These are phyloP conservation scores for Schizophyllum commune DNA, from an alignment of 1,284 basidiomycete species.

Conservation along the genomic window DNA sequence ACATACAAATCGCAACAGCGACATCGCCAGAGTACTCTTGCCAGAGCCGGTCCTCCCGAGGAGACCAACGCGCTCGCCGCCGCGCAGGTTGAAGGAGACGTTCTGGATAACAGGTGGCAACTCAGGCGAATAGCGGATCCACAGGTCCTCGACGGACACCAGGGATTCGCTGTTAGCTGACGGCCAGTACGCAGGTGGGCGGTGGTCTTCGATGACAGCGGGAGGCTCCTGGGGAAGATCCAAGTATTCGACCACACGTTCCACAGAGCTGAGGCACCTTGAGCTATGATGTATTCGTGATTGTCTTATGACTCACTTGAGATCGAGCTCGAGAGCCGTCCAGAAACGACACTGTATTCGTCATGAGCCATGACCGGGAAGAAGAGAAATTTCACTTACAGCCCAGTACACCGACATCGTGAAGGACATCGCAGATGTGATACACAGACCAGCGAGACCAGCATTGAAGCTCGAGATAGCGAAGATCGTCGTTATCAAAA, in stretches of 20 bases:
- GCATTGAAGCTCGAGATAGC: slow-evolving; percentile 47
- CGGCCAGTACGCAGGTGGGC: slow-evolving; percentile 72
- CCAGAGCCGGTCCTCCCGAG: slow-evolving; percentile 72
- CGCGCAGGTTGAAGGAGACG: slow-evolving; percentile 58
- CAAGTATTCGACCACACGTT: slow-evolving; percentile 74
- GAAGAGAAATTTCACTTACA: slow-evolving; percentile 11
- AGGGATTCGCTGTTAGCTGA: slow-evolving; percentile 37
- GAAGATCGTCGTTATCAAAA: slow-evolving; percentile 60
- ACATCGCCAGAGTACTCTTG: slow-evolving; percentile 83
- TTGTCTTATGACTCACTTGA: too few relatives aligned
- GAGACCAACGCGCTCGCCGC: slow-evolving; percentile 64
- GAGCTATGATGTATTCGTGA: too few relatives aligned
- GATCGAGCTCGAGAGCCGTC: slow-evolving; percentile 36
- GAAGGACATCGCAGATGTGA: slow-evolving; percentile 61
- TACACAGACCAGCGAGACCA: slow-evolving; percentile 62
- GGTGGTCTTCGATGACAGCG: slow-evolving; percentile 42
- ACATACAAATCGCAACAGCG: slow-evolving; percentile 76
- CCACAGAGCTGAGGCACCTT: too few relatives aligned
- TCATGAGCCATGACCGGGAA: neutral
- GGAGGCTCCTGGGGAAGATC: slow-evolving; percentile 71
- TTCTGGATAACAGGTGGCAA: slow-evolving; percentile 72
- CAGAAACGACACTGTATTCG: slow-evolving; percentile 31
- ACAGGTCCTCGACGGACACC: slow-evolving; percentile 52
- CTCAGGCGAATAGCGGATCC: slow-evolving; percentile 66
- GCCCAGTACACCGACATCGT: slow-evolving; percentile 50